These are phyloP conservation scores for Zygotorulaspora florentina DNA, from an alignment of 805 yeast species.

Conservation along the genomic window DNA sequence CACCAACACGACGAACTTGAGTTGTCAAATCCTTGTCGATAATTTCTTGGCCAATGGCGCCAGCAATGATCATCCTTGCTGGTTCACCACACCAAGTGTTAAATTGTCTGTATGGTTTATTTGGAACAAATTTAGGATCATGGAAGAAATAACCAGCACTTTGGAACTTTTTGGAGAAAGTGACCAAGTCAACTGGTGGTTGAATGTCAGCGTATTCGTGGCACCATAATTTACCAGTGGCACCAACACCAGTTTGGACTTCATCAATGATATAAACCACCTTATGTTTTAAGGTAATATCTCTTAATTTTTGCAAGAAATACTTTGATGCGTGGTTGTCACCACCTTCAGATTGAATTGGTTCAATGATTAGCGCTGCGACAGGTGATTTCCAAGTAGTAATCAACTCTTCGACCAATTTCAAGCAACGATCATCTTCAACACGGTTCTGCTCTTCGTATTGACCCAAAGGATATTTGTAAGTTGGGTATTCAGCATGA, in stretches of 20 bases:
- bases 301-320: slow-evolving; percentile 61
- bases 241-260: slow-evolving; percentile 74
- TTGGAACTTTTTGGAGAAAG: slow-evolving; percentile 70
- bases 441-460: slow-evolving; percentile 56
- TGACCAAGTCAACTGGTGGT: slow-evolving; percentile 63
- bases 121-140: slow-evolving; percentile 55
- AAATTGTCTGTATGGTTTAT: slow-evolving; percentile 62
- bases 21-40: slow-evolving; percentile 45
- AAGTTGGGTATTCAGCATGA: slow-evolving; percentile 84
- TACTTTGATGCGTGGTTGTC: slow-evolving; percentile 63
- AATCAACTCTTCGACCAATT: slow-evolving; percentile 67
- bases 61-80: slow-evolving; percentile 60
- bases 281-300: slow-evolving; percentile 52
- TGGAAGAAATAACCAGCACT: slow-evolving; percentile 68
- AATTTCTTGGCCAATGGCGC: slow-evolving; percentile 54
- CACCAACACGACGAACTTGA: slow-evolving; percentile 50
- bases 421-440: slow-evolving; percentile 81
- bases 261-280: slow-evolving; percentile 64
- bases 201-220: slow-evolving; percentile 64
- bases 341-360: slow-evolving; percentile 76
- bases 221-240: slow-evolving; percentile 69
- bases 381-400: slow-evolving; percentile 68
- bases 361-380: slow-evolving; percentile 88
- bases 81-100: slow-evolving; percentile 82
- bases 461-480: slow-evolving; percentile 77